Conservation (phyloP, 2,329 filamentous ascomycete genomes). For the Trichoderma semiorbis region DNA sequence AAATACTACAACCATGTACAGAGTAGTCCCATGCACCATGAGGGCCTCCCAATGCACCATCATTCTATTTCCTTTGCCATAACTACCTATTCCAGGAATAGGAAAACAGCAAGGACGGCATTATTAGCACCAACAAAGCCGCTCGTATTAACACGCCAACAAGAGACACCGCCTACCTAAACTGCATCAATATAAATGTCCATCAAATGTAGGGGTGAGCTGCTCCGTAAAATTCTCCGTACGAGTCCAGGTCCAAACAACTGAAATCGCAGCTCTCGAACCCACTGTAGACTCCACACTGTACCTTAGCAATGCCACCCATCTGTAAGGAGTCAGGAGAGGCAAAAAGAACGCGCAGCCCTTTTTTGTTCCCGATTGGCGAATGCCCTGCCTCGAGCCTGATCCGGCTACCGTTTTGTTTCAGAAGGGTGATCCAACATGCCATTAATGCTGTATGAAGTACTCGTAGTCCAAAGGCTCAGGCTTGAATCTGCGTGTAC, state of each 20-base stretch:
- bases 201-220: background rate
- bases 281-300: background rate
- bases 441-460: background rate
- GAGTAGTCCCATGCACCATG: too few species aligned
- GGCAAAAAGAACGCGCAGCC: background rate
- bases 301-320: background rate
- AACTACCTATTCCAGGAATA: background rate
- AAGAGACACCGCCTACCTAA: background rate
- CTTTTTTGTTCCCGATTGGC: background rate
- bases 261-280: background rate
- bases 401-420: background rate
- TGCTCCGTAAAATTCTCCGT: background rate
- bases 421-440: background rate
- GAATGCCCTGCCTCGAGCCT: background rate
- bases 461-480: background rate
- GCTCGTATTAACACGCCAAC: background rate
- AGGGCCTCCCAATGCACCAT: too few species aligned
- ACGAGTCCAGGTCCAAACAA: background rate
- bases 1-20: background rate
- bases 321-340: conserved; percentile 1
- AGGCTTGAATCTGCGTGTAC: background rate
- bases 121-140: background rate
- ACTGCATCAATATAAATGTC: background rate
- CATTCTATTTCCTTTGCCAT: background rate
- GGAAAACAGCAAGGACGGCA: background rate